Percentiles rank a stretch among this genome's conserved stretches.
phyloP scores from a whole-genome alignment of 192 early-diverging fungal genomes.

The Linnemannia exigua region DNA sequence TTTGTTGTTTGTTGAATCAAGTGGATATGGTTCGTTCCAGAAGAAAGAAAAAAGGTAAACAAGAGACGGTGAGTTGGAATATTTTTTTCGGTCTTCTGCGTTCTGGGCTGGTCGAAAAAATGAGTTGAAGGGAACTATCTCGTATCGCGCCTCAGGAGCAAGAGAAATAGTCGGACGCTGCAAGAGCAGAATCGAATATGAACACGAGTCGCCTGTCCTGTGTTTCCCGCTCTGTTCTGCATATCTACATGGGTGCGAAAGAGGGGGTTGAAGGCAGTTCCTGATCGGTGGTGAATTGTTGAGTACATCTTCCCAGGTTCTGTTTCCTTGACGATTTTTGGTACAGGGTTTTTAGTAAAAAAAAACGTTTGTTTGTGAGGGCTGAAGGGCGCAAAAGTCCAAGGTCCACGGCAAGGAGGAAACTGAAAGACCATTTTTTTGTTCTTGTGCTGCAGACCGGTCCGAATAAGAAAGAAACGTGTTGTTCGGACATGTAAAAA shows the following conservation, averaged over 20 bases:
- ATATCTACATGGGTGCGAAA: background rate
- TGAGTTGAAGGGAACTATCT: background rate
- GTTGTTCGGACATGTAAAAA: constrained; percentile 1
- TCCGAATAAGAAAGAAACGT: constrained; percentile 4
- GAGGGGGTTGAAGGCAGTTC: background rate
- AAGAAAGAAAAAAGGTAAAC: constrained; percentile 5
- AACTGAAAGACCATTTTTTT: background rate
- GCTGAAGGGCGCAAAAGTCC: background rate
- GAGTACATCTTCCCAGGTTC: too few relatives aligned
- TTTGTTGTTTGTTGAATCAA: background rate
- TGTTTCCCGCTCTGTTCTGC: background rate
- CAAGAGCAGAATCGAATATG: background rate
- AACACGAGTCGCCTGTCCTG: background rate
- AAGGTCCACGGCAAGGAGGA: background rate
- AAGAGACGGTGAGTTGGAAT: background rate
- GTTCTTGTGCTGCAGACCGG: background rate
- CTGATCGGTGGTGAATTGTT: constrained; percentile 1
- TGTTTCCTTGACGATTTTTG: too few relatives aligned
- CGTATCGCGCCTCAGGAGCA: background rate
- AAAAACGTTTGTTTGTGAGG: background rate
- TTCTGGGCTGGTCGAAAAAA: background rate
- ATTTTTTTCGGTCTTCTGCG: background rate
- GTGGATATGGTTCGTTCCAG: background rate
- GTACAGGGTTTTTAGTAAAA: too few relatives aligned
- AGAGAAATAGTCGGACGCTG: background rate